A percentile compares a stretch with the other conserved stretches of the same genome.
Evolutionary conservation across 73 alveolate species (phyloP).

Genomic region (Symbiodinium natans): DNA sequence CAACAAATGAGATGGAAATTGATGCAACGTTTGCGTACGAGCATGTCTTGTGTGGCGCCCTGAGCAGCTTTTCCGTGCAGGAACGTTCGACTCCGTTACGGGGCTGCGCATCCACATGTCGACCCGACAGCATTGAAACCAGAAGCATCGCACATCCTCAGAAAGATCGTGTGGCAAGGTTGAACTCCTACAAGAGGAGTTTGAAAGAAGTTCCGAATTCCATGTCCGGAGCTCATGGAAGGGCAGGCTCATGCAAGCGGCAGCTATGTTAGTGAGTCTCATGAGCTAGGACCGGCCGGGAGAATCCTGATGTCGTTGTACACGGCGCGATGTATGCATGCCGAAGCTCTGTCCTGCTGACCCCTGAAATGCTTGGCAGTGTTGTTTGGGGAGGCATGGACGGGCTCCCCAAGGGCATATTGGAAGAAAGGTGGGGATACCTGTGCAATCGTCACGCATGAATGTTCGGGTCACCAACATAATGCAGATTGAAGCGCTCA

Average conservation of each 20-base stretch:
- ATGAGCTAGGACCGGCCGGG: slow-evolving; percentile 47
- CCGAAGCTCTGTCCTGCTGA: too few relatives aligned
- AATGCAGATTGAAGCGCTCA: background rate
- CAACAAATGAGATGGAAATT: background rate
- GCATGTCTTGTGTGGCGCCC: too few relatives aligned
- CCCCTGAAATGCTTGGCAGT: too few relatives aligned
- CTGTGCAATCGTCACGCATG: background rate
- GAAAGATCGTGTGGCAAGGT: background rate
- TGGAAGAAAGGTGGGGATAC: slow-evolving; percentile 46
- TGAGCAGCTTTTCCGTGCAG: too few relatives aligned
- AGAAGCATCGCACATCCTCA: background rate
- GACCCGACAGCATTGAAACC: background rate
- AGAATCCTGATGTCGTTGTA: slow-evolving; percentile 65
- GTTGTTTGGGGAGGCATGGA: slow-evolving; percentile 73
- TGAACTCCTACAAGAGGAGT: slow-evolving; percentile 64
- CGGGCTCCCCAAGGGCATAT: slow-evolving; percentile 52
- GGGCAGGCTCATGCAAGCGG: background rate
- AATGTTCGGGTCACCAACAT: too few relatives aligned
- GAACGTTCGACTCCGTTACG: slow-evolving; percentile 61
- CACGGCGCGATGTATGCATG: background rate
- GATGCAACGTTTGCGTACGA: too few relatives aligned
- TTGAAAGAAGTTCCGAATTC: slow-evolving; percentile 57
- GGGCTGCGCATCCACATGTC: slow-evolving; percentile 69
- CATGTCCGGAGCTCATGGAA: background rate
- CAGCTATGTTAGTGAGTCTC: background rate